Evolutionary conservation across 768 basidiomycete genomes (phyloP).

Genomic region (Suillus weaverae): DNA sequence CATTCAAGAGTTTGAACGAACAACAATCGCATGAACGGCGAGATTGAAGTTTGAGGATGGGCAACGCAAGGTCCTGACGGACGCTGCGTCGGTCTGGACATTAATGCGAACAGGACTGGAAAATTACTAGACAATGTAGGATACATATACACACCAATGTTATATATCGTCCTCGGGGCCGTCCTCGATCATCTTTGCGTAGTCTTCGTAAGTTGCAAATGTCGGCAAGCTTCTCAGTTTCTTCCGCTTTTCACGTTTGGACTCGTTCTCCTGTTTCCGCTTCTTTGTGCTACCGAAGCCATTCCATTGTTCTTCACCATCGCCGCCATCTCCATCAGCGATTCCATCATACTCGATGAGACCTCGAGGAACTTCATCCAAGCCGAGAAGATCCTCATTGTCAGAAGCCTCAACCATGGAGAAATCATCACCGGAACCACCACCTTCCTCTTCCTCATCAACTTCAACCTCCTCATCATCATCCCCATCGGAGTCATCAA

Average conservation of each 20-base stretch:
- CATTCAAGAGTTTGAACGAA: too few relatives aligned
- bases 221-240: constrained; percentile 69
- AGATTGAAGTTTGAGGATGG: too few relatives aligned
- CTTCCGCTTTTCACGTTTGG: constrained; percentile 54
- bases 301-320: constrained; percentile 54
- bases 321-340: constrained; percentile 42
- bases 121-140: neutral
- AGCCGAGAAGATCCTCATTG: constrained; percentile 64
- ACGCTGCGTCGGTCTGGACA: too few relatives aligned
- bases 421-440: constrained; percentile 45
- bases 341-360: constrained; percentile 64
- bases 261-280: constrained; percentile 44
- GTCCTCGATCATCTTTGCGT: constrained; percentile 81
- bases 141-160: neutral
- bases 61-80: too few relatives aligned
- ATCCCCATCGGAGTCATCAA: constrained; percentile 33
- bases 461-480: constrained; percentile 33
- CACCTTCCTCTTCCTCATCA: constrained; percentile 37
- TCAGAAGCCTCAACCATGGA: constrained; percentile 68
- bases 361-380: constrained; percentile 54
- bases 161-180: constrained; percentile 31
- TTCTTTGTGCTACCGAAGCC: constrained; percentile 39
- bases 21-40: too few relatives aligned
- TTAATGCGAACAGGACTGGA: too few relatives aligned
- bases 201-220: constrained; percentile 87